Evolutionary conservation across 805 yeast species (phyloP).

Genomic region (Sporopachydermia quercuum): DNA sequence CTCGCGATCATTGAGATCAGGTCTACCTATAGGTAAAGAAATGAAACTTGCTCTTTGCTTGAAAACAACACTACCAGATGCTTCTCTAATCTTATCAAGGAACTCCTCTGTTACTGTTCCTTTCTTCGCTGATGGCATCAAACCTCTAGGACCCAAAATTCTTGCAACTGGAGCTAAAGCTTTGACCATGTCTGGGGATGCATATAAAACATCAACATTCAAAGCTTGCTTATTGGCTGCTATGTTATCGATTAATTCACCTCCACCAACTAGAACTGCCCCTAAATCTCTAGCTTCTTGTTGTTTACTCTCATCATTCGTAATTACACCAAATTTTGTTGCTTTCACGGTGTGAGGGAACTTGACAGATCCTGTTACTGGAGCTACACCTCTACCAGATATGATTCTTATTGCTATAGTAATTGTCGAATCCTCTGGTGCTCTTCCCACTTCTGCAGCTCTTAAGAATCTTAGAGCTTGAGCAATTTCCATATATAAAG

Average conservation of each 20-base stretch:
- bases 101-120: constrained; percentile 75
- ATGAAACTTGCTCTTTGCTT: constrained; percentile 55
- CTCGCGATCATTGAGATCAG: constrained; percentile 64
- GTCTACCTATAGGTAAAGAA: constrained; percentile 60
- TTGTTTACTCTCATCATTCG: constrained; percentile 37
- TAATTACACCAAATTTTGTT: constrained; percentile 53
- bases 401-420: constrained; percentile 48
- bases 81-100: constrained; percentile 31
- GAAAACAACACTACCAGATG: constrained; percentile 59
- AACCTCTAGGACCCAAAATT: constrained; percentile 72
- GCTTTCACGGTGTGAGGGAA: constrained; percentile 62
- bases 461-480: constrained; percentile 64
- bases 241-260: constrained; percentile 50
- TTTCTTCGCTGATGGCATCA: constrained; percentile 76
- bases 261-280: constrained; percentile 57
- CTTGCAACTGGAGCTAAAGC: constrained; percentile 57
- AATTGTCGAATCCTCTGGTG: constrained; percentile 54
- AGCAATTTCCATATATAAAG: constrained; percentile 58
- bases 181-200: constrained; percentile 69
- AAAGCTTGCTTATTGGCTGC: constrained; percentile 33
- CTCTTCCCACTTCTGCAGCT: constrained; percentile 84
- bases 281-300: constrained; percentile 42
- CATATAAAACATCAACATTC: constrained; percentile 62
- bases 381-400: constrained; percentile 65
- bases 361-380: constrained; percentile 53